phyloP scores from a whole-genome alignment of 768 basidiomycete genomes.

The Lyophyllum semitale region DNA sequence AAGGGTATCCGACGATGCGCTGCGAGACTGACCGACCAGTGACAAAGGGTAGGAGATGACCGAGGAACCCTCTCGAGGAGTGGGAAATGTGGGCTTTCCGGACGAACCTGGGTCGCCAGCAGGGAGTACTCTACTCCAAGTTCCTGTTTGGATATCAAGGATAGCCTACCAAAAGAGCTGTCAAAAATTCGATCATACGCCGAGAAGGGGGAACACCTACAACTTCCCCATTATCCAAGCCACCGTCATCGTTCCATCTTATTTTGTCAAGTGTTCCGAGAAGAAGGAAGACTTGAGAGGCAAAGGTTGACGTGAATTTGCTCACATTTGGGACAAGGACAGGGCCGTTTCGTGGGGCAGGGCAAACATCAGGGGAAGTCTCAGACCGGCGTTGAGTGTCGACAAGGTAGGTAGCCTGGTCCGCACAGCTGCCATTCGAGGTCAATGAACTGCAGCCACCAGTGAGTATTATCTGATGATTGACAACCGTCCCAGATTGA shows the following conservation, averaged over 20 bases:
- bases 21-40: constrained; percentile 57
- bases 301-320: constrained; percentile 53
- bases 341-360: constrained; percentile 65
- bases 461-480: constrained; percentile 50
- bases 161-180: constrained; percentile 47
- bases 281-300: constrained; percentile 66
- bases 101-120: constrained; percentile 71
- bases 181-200: not conserved
- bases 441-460: constrained; percentile 62
- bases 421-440: constrained; percentile 53
- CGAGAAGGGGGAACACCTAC: constrained; percentile 38
- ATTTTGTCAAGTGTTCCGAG: constrained; percentile 68
- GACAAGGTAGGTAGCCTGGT: constrained; percentile 58
- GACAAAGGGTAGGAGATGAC: constrained; percentile 55
- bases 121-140: constrained; percentile 75
- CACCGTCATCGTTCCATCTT: constrained; percentile 66
- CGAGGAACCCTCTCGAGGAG: constrained; percentile 71
- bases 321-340: constrained; percentile 65
- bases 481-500: constrained; percentile 62
- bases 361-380: constrained; percentile 51
- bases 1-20: constrained; percentile 62
- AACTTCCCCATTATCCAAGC: constrained; percentile 70
- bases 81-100: constrained; percentile 54
- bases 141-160: constrained; percentile 57
- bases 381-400: constrained; percentile 37